phyloP scores from a whole-genome alignment of 1,284 basidiomycete species.

The Sparassis latifolia region DNA sequence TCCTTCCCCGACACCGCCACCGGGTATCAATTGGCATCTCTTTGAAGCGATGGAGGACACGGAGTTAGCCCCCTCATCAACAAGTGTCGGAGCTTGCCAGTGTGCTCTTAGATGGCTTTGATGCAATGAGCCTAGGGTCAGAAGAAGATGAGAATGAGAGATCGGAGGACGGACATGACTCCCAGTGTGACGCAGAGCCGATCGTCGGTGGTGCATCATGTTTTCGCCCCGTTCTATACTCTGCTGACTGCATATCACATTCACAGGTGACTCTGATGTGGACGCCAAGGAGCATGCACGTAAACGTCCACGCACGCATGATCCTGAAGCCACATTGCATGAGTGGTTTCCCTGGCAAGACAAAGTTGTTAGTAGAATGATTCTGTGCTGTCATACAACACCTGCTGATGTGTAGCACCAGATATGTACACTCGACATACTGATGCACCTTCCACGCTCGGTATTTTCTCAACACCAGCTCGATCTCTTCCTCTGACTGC shows the following conservation, averaged over 20 bases:
- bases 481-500: slow-evolving; percentile 7
- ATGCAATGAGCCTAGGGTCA: neutral
- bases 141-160: neutral
- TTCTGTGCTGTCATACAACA: neutral
- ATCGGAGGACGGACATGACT: neutral
- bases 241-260: neutral
- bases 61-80: neutral
- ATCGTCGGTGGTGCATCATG: neutral
- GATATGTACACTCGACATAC: slow-evolving; percentile 7
- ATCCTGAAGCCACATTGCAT: neutral
- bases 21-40: neutral
- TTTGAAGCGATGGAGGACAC: neutral
- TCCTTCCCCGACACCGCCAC: no score
- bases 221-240: neutral
- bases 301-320: neutral
- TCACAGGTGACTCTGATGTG: neutral
- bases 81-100: neutral
- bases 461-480: slow-evolving; percentile 8
- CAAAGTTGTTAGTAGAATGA: neutral
- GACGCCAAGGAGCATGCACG: neutral
- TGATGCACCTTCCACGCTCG: slow-evolving; percentile 7
- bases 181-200: neutral
- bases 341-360: slow-evolving; percentile 1
- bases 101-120: neutral
- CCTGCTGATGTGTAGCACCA: no score